phyloP scores from a whole-genome alignment of 768 basidiomycete species.

The Heimioporus sp. region DNA sequence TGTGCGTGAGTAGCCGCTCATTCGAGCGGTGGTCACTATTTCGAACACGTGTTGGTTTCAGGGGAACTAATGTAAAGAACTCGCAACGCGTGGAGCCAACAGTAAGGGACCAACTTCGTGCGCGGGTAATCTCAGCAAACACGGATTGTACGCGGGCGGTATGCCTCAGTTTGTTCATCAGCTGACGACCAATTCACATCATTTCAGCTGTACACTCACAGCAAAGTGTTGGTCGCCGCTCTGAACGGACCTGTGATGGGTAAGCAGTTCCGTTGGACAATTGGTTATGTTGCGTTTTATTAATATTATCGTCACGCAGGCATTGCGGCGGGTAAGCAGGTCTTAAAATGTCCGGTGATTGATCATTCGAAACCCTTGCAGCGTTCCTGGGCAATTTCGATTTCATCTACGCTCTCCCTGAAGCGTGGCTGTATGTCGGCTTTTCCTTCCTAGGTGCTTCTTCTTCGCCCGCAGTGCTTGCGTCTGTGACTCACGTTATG shows the following conservation, averaged over 20 bases:
- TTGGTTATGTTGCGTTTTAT: background rate
- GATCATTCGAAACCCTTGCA: slow-evolving; percentile 19
- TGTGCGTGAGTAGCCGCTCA: slow-evolving; percentile 55
- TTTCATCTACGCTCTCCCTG: slow-evolving; percentile 65
- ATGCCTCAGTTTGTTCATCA: slow-evolving; percentile 15
- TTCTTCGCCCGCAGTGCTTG: background rate
- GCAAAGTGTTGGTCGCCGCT: slow-evolving; percentile 68
- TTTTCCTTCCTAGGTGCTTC: slow-evolving; percentile 60
- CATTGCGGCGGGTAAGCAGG: slow-evolving; percentile 55
- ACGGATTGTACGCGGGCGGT: slow-evolving; percentile 68
- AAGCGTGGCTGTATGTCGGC: slow-evolving; percentile 60
- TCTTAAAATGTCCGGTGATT: background rate
- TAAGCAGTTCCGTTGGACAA: slow-evolving; percentile 19
- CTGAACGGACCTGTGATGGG: slow-evolving; percentile 78
- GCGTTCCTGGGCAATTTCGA: slow-evolving; percentile 73
- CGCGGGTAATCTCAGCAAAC: slow-evolving; percentile 47
- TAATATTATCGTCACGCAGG: slow-evolving; percentile 35
- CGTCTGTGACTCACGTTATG: background rate
- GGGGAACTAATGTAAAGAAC: slow-evolving; percentile 57
- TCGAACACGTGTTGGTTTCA: slow-evolving; percentile 20
- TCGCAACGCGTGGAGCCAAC: slow-evolving; percentile 12
- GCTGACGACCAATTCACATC: background rate
- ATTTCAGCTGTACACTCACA: slow-evolving; percentile 60
- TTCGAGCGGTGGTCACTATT: background rate
- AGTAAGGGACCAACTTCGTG: slow-evolving; percentile 47